phyloP scores from a whole-genome alignment of 2,329 filamentous ascomycete genomes.

The Colletotrichum sp. region DNA sequence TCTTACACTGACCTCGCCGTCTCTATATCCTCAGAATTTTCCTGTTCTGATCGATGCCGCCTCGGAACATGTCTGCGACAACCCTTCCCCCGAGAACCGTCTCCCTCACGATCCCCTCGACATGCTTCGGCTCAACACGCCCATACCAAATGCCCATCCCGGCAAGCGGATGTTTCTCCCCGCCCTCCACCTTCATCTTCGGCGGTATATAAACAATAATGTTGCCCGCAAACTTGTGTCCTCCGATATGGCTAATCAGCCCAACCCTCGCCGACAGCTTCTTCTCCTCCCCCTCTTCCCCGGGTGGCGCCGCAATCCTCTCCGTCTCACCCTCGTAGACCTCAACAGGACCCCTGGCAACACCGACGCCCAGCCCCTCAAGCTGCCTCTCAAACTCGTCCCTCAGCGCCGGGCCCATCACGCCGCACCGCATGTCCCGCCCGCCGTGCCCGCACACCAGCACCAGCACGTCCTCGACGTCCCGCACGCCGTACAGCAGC shows the following conservation, averaged over 20 bases:
- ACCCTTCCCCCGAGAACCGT: conserved; percentile 72
- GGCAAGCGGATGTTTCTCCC: conserved; percentile 60
- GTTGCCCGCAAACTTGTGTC: conserved; percentile 87
- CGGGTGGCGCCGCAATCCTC: not conserved
- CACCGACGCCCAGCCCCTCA: conserved; percentile 49
- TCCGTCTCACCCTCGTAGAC: conserved; percentile 29
- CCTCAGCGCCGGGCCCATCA: conserved; percentile 76
- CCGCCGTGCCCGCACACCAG: conserved; percentile 88
- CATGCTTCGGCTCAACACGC: conserved; percentile 74
- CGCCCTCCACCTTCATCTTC: conserved; percentile 39
- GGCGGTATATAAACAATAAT: conserved; percentile 82
- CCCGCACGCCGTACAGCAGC: conserved; percentile 61
- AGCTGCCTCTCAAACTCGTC: conserved; percentile 72
- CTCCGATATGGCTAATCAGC: conserved; percentile 79
- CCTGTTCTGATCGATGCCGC: conserved; percentile 64
- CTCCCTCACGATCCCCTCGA: conserved; percentile 76
- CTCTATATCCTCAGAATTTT: conserved; percentile 53
- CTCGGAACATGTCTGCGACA: conserved; percentile 74
- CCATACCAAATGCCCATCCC: conserved; percentile 86
- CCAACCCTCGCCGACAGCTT: conserved; percentile 63
- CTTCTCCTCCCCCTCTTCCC: conserved; percentile 21
- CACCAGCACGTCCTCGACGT: conserved; percentile 73
- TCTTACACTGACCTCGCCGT: not conserved
- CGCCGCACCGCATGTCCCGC: conserved; percentile 82
- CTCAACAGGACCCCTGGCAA: conserved; percentile 52